phyloP scores from a whole-genome alignment of 768 basidiomycete species.

The Phylloporus arenicola region DNA sequence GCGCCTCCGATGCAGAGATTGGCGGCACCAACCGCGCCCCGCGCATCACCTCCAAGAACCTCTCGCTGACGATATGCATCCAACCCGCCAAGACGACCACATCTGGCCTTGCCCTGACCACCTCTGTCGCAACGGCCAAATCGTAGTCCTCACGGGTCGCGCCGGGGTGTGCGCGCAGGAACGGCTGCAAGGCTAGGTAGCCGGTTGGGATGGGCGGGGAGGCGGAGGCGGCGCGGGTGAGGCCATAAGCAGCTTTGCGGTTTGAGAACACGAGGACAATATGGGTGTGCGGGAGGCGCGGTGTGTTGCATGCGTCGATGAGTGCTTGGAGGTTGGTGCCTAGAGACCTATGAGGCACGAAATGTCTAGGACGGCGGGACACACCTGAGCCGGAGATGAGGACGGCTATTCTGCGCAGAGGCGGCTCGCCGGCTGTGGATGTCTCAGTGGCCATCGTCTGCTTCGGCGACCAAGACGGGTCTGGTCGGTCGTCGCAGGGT shows the following conservation, averaged over 20 bases:
- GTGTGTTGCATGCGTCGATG: constrained; percentile 80
- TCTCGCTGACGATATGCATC: constrained; percentile 93
- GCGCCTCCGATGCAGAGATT: neutral
- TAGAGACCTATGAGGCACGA: constrained; percentile 26
- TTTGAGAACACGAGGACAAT: constrained; percentile 88
- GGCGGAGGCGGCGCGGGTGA: constrained; percentile 69
- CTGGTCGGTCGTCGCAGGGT: neutral
- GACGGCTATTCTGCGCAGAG: constrained; percentile 40
- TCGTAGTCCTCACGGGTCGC: constrained; percentile 84
- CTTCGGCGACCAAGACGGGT: neutral
- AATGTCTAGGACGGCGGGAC: neutral
- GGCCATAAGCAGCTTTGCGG: constrained; percentile 84
- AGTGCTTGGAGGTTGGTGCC: constrained; percentile 96
- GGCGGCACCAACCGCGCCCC: constrained; percentile 32
- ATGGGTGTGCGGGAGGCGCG: constrained; percentile 57
- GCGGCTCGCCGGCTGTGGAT: neutral
- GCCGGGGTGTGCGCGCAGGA: constrained; percentile 64
- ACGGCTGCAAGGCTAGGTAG: constrained; percentile 81
- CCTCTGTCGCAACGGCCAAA: constrained; percentile 64
- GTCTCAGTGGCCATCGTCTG: neutral
- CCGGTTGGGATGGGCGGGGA: constrained; percentile 76
- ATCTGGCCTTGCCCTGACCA: constrained; percentile 64
- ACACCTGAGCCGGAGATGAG: constrained; percentile 66
- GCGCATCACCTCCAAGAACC: constrained; percentile 64
- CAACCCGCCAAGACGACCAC: constrained; percentile 94